Percentiles rank a stretch among this genome's conserved stretches.
Conservation (phyloP, 208 protist genomes). For the Phytomonas francai region DNA sequence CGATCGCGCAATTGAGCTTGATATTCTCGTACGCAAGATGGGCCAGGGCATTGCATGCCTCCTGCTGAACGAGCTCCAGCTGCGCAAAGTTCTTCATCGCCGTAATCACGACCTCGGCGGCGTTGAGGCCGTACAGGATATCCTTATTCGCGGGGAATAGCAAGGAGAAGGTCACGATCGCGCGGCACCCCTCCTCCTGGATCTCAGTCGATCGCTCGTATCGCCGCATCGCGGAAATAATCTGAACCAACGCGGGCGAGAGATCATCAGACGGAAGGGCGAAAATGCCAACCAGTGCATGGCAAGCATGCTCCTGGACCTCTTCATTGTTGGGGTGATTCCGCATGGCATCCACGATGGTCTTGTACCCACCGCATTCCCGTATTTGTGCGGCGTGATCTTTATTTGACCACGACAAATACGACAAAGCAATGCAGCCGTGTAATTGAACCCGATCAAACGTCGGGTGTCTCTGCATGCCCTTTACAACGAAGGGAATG, state of each 20-base stretch:
- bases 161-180: constrained; percentile 83
- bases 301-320: constrained; percentile 86
- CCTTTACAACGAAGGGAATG: constrained; percentile 80
- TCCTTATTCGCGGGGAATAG: constrained; percentile 80
- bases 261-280: constrained; percentile 48
- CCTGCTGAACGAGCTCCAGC: constrained; percentile 80
- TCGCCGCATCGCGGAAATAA: constrained; percentile 74
- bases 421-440: constrained; percentile 86
- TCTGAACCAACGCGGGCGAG: constrained; percentile 59
- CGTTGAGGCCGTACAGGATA: constrained; percentile 64
- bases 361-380: constrained; percentile 66
- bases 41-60: constrained; percentile 87
- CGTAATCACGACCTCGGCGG: constrained; percentile 56
- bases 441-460: constrained; percentile 89
- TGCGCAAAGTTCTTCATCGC: constrained; percentile 73
- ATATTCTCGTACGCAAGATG: constrained; percentile 88
- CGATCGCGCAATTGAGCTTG: constrained; percentile 73
- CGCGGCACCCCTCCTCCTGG: constrained; percentile 87
- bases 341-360: constrained; percentile 82
- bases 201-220: constrained; percentile 74
- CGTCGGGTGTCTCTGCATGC: constrained; percentile 78
- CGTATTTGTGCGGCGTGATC: constrained; percentile 76
- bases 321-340: constrained; percentile 81
- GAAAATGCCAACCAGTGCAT: constrained; percentile 84
- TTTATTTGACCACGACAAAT: constrained; percentile 88